These are phyloP conservation scores for Alternaria arbusti DNA, from an alignment of 2,329 filamentous ascomycete species.

Conservation along the genomic window DNA sequence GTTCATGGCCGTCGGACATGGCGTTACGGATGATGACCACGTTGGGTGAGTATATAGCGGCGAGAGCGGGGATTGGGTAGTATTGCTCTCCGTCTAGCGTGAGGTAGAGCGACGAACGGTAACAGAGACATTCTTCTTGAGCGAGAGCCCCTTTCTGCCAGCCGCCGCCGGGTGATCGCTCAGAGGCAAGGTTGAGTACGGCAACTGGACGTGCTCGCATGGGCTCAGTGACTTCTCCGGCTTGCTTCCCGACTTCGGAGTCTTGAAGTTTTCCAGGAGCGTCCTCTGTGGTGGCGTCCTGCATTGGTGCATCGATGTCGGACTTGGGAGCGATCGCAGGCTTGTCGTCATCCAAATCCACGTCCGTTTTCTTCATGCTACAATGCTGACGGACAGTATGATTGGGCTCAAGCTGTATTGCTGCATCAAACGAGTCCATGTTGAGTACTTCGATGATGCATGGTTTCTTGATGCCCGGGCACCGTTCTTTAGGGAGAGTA, in stretches of 20 bases:
- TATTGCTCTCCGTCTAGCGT: constrained; percentile 56
- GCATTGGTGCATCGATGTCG: background rate
- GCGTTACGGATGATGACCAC: constrained; percentile 65
- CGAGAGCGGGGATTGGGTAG: constrained; percentile 61
- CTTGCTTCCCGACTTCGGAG: background rate
- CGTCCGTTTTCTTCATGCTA: background rate
- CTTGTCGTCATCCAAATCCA: background rate
- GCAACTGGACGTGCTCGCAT: constrained; percentile 52
- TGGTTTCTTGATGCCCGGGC: constrained; percentile 32
- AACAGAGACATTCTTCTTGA: constrained; percentile 74
- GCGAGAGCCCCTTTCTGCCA: constrained; percentile 67
- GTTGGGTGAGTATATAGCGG: constrained; percentile 65
- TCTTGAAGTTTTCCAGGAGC: background rate
- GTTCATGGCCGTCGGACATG: constrained; percentile 54
- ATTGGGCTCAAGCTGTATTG: constrained; percentile 32
- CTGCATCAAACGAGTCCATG: constrained; percentile 44
- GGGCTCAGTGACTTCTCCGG: background rate
- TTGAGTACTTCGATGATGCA: constrained; percentile 37
- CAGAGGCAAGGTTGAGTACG: constrained; percentile 71
- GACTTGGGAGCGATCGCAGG: background rate
- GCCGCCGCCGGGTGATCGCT: constrained; percentile 64
- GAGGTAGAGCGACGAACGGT: constrained; percentile 62
- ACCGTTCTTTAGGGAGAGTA: constrained; percentile 24
- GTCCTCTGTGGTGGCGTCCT: background rate
- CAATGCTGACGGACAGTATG: constrained; percentile 21